Percentiles rank a stretch among this genome's conserved stretches.
Evolutionary conservation across 2,329 filamentous ascomycete genomes (phyloP).

Genomic region (Penicillium freii): DNA sequence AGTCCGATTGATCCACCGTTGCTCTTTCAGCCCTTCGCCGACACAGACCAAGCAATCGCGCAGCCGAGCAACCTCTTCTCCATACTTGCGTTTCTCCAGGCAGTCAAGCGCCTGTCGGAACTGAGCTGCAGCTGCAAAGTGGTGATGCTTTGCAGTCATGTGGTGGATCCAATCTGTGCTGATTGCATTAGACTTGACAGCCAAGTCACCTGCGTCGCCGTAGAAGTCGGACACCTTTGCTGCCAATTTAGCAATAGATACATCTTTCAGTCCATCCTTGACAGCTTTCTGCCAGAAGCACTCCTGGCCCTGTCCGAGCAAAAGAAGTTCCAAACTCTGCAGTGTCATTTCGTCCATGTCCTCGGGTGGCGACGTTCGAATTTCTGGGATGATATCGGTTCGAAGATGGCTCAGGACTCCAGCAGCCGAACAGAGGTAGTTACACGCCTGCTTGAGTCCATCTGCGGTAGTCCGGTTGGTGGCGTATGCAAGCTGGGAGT

Average conservation of each 20-base stretch:
- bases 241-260: conserved; percentile 84
- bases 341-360: conserved; percentile 92
- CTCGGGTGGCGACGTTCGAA: conserved; percentile 81
- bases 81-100: conserved; percentile 89
- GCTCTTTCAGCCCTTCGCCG: conserved; percentile 81
- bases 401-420: conserved; percentile 80
- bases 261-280: conserved; percentile 89
- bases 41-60: conserved; percentile 79
- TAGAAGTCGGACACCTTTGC: conserved; percentile 91
- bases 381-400: conserved; percentile 72
- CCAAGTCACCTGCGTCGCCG: conserved; percentile 76
- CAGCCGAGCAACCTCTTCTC: conserved; percentile 87
- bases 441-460: conserved; percentile 81
- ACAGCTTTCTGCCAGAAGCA: conserved; percentile 98
- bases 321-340: conserved; percentile 75
- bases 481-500: conserved; percentile 84
- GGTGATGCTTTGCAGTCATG: conserved; percentile 93
- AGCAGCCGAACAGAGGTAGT: conserved; percentile 84
- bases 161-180: conserved; percentile 97
- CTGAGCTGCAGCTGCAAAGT: conserved; percentile 93
- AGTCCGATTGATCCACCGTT: conserved; percentile 73
- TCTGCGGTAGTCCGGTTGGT: conserved; percentile 75
- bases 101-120: conserved; percentile 88
- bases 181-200: conserved; percentile 83
- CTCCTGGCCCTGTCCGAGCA: conserved; percentile 91